Evolutionary conservation across 345 rosid species (phyloP).

Genomic region (Eucalyptus sideroxylon): DNA sequence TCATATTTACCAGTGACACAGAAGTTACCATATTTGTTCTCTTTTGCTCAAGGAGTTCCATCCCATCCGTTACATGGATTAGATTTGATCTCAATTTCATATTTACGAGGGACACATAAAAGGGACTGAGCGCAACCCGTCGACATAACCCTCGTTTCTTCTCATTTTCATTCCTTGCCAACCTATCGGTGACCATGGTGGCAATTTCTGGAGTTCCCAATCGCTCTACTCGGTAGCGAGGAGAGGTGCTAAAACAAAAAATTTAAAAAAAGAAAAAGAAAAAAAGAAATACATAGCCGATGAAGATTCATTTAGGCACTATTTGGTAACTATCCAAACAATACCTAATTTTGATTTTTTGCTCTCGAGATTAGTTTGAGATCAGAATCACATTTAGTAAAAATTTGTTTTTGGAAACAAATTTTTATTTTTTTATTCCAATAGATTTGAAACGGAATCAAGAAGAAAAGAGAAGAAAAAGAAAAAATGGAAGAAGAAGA

Average conservation of each 20-base stretch:
- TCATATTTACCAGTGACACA: neutral
- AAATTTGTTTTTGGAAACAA: accelerated
- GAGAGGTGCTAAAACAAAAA: neutral
- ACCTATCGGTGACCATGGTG: neutral
- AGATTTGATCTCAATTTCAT: neutral
- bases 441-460: too few species aligned
- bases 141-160: neutral
- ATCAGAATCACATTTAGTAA: accelerated
- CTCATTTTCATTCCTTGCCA: neutral
- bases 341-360: accelerated
- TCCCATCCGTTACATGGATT: neutral
- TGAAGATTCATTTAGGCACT: neutral
- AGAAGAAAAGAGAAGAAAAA: too few species aligned
- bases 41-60: neutral
- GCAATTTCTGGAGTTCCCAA: neutral
- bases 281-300: neutral
- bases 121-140: neutral
- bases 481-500: too few species aligned
- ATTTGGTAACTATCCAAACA: too few species aligned
- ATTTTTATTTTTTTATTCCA: too few species aligned
- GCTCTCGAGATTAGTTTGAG: accelerated
- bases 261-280: neutral
- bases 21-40: neutral
- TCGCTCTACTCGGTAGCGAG: neutral
- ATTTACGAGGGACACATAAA: neutral